Evolutionary conservation across 1,284 basidiomycete genomes (phyloP).

Genomic region (Leccinum pachyderme): DNA sequence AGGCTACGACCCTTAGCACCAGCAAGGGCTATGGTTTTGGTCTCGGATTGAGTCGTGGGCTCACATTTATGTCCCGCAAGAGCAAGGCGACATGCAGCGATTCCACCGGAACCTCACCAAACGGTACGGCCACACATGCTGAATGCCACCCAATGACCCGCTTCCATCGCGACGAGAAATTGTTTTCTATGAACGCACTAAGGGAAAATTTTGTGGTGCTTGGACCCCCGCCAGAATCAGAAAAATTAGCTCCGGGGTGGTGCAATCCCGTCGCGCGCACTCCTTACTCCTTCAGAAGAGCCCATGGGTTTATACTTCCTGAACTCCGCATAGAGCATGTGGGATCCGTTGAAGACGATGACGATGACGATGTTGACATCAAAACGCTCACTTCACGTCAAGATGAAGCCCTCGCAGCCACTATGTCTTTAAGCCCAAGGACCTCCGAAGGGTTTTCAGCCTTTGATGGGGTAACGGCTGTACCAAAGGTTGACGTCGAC

Average conservation of each 20-base stretch:
- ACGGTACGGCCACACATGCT: constrained; percentile 2
- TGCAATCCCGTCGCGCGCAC: constrained; percentile 21
- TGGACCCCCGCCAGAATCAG: constrained; percentile 26
- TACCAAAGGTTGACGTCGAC: constrained; percentile 1
- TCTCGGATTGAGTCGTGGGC: constrained; percentile 30
- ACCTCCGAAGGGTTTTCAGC: constrained; percentile 24
- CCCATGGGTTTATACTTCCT: constrained; percentile 21
- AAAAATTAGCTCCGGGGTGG: constrained; percentile 35
- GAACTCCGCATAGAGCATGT: constrained; percentile 17
- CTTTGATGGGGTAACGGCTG: background rate
- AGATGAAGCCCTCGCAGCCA: constrained; percentile 35
- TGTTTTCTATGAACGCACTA: constrained; percentile 25
- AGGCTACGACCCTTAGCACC: constrained; percentile 27
- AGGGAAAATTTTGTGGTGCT: constrained; percentile 18
- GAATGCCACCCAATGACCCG: constrained; percentile 28
- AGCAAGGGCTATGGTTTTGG: constrained; percentile 34
- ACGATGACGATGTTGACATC: constrained; percentile 31
- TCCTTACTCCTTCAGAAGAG: constrained; percentile 10
- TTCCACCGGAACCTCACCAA: constrained; percentile 20
- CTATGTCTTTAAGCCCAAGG: constrained; percentile 30
- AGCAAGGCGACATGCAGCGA: constrained; percentile 16
- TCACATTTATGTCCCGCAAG: constrained; percentile 28
- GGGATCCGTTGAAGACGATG: constrained; percentile 25
- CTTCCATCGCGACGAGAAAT: constrained; percentile 29
- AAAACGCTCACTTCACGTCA: constrained; percentile 31